Evolutionary conservation across 371 early-diverging fungal species (phyloP), one percentile per base, ranked within the genome.

Genomic region (Rhizopus stolonifer): DNA sequence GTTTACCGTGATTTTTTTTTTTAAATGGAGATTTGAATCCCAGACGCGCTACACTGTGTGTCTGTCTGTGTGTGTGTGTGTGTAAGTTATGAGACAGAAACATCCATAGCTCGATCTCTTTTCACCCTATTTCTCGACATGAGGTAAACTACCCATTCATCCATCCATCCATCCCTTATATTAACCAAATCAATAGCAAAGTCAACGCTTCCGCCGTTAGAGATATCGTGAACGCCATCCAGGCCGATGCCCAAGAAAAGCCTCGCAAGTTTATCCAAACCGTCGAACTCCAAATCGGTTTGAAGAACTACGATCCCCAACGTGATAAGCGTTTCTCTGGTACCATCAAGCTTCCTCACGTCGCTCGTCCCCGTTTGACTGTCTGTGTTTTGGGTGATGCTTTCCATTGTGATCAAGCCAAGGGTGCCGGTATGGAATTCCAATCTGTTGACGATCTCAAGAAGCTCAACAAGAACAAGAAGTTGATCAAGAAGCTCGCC

Each of bases 261-360:
- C 82, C 85, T 70, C 85, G 96, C 68, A 94, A 94, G 74, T 96
- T 96, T 86, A 76, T 77, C 54, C 98, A 97, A 82, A 96, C 98
- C 60, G 86, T 98, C 58, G 98, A 99, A 81, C 88, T 99, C 72
- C 97, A 98, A 82, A 88, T 98, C 69, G 95, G 95, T 77, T 84
- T 98, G 56, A 99, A 98, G 91, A 97, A 98, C 89, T 99, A 97
- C 90, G 98, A 99, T 88, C 95, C 96, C 67, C 95, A 95, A 81
- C 90, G 96, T 83, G 99, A 99, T 81, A 96, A 96, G 88, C 97
- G 96, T 92, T 95, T 99, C 89, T 89, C 91, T 64, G 97, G 97
- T 70, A 93, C 96, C 71, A 89, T 98, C 79, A 85, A 82, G 84
- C 80, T 96, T 58, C 96, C 99, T 72, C 82, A 93, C 82, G 80